Base-by-base conservation (phyloP, 306 rosid genomes). In the Morella rubra region DNA sequence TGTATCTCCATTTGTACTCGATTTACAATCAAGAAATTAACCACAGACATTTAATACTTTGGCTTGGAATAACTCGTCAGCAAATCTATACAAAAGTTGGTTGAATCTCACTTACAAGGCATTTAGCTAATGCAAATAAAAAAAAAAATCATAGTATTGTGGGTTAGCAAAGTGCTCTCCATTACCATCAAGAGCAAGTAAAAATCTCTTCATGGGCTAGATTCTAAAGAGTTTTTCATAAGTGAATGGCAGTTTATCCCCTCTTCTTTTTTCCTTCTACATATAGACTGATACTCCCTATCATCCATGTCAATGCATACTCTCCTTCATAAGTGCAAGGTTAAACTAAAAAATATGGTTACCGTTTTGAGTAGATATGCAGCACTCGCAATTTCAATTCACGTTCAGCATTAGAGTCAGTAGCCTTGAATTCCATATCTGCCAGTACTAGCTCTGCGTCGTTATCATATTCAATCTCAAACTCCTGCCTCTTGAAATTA, bases 371-470 rank as follows among this genome's bases (percentile, higher is more conserved):
- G 85, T 93, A 93, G 74, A 91, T 83, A 58, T 65, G 97, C 27
- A 93, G 85, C 46, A 93, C 96, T 37, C 79, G 86, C 51, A 93
- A 79, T 82, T 93, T 93, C 80, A 80, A 45, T 83, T 85, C 87
- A 67, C 52, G 86, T 53, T 93, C 97, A 74, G 85, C 82, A 67
- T 77, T 82, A 61, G 90, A 80, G 77, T 91, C 98, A 24, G 89
- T 73, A 81, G 88, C 93, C 72, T 83, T 89, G 79, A 90, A 93
- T 79, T 90, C 97, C 98, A 93, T 93, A 79, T 93, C 97, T 32
- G 98, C 98, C 65, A 93, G 84, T 75, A 91, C 74, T 79, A 86
- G 96, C 82, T 93, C 97, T 68, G 98, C 97, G 74, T 93, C 96
- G 54, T 93, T 91, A 79, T 91, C 97, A 32, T 93, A 93, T 81